Conservation (phyloP, 2,329 filamentous ascomycete species). For the Sclerotinia minor region DNA sequence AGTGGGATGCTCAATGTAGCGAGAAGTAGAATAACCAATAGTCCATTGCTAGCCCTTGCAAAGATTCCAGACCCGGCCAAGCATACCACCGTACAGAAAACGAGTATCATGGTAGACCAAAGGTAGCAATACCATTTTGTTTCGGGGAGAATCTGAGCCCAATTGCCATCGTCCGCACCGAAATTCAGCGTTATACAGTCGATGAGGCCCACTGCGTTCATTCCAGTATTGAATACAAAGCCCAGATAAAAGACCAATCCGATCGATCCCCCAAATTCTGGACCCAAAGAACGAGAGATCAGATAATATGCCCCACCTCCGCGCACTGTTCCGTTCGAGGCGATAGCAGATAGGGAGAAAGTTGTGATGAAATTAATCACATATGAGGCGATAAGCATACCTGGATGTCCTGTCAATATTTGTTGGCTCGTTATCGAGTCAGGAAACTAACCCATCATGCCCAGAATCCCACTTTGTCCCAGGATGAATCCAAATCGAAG, state of each 20-base stretch:
- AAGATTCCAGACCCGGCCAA: slow-evolving; percentile 79
- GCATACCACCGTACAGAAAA: slow-evolving; percentile 73
- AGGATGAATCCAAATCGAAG: slow-evolving; percentile 83
- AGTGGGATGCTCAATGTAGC: slow-evolving; percentile 80
- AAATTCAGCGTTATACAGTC: slow-evolving; percentile 80
- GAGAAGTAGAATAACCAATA: slow-evolving; percentile 69
- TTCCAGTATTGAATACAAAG: slow-evolving; percentile 81
- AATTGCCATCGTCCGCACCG: slow-evolving; percentile 56
- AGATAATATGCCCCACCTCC: slow-evolving; percentile 87
- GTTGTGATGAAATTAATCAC: slow-evolving; percentile 80
- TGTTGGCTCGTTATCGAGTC: background rate
- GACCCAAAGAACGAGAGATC: slow-evolving; percentile 80
- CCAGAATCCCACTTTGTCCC: slow-evolving; percentile 46
- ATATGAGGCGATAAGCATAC: slow-evolving; percentile 74
- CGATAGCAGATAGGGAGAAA: slow-evolving; percentile 83
- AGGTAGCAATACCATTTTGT: slow-evolving; percentile 77
- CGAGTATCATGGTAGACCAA: slow-evolving; percentile 69
- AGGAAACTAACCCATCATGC: slow-evolving; percentile 24
- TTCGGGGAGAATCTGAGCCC: slow-evolving; percentile 62
- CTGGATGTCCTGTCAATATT: slow-evolving; percentile 12
- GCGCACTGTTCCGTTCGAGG: slow-evolving; percentile 84
- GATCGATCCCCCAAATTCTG: slow-evolving; percentile 87
- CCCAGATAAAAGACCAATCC: slow-evolving; percentile 88
- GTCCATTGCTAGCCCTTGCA: slow-evolving; percentile 73
- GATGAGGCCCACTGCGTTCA: slow-evolving; percentile 84